Base-by-base conservation (phyloP, 768 basidiomycete species). In the Boletales sp. region DNA sequence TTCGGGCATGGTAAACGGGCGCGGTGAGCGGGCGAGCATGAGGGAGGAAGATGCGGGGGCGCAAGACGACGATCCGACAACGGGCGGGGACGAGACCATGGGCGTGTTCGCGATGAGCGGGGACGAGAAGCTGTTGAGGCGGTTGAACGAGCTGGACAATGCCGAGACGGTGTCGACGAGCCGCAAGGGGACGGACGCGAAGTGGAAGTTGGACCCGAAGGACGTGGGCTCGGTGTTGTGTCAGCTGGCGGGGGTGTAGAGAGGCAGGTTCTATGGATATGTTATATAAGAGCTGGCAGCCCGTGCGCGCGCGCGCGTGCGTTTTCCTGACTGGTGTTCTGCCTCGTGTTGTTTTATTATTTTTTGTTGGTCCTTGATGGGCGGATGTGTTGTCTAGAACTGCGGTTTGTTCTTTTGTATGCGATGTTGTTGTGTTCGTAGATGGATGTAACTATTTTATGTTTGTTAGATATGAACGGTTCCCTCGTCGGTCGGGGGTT, bases 61-160 rank as follows among this genome's bases (percentile, higher is more conserved):
- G 49, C 21, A 9, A 39, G 44, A 50, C 1, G 46, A 11, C 38
- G 60, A 67, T 15, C 66, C 65, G 35, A 68, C 48, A 39, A 56
- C 58, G 32, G 64, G 67, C 18, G 59, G 54, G n/a, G 70, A 67
- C 35, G 80, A 81, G 28, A 65, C 75, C 37, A 78, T 82, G 50
- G 83, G 86, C 49, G 71, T 87, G 48, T 66, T 89, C 38, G 84
- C 81, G 10, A 63, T 89, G 34, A 83, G 86, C 46, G 77, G 80
- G 43, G 90, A 93, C 66, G 88, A 92, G 74, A 86, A 86, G 70
- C 58, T 92, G 56, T 66, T 92, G 66, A 76, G 83, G 57, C 70
- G 89, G 59, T 60, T 92, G 70, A 87, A 87, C 59, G 86, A 89
- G 60, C 68, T 91, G 51, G 84, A 87, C 39, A 72, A 77, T 33